Evolutionary conservation across 164 flowering plant species (phyloP), one percentile per base, ranked within the genome.

Genomic region (Stephania japonica): DNA sequence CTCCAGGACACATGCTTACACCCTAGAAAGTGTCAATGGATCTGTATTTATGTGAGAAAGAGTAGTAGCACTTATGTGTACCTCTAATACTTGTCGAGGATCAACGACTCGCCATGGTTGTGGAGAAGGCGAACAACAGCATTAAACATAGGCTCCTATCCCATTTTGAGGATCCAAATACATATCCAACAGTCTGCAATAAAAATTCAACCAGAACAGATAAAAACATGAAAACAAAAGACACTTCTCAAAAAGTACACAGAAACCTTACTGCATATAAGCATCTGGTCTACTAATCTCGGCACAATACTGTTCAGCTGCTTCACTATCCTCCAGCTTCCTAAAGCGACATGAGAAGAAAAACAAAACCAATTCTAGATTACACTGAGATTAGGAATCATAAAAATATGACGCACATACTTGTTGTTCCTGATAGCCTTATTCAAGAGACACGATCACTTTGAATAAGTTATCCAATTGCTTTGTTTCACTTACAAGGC

Each of bases 101-200:
- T 95, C 78, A 95, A 76, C 53, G 90, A 87, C 80, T 90, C 98
- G 47, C 98, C 99, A 78, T 95, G 98, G 73, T 95, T 95, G 80
- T 95, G 99, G 26, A 95, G 92, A 80, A 95, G 97, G 68, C 95
- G 95, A 79, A 91, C 97, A 62, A 98, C 99, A 77, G 98, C 99
- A 68, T 87, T 93, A 77, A 93, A 93, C 98, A 95, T 90, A 41
- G 99, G 98, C 75, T 89, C 91, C 83, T 90, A n/a, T 95, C 47
- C 98, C 97, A 81, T 91, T 82, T 82, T 88, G 91, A 70, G 98
- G 97, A 81, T 93, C 90, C 92, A 95, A 80, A 85, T 95, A 95
- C 92, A 95, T 91, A 79, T 95, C 97, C 80, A 95, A 97, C 80
- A 95, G 77, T 87, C 98, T 93, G 83, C 70, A 14, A 43, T 43